Percentiles rank a stretch among this genome's conserved stretches.
These are phyloP conservation scores for Tetrahymena thermophila DNA, from an alignment of 73 alveolate genomes.

Conservation along the genomic window DNA sequence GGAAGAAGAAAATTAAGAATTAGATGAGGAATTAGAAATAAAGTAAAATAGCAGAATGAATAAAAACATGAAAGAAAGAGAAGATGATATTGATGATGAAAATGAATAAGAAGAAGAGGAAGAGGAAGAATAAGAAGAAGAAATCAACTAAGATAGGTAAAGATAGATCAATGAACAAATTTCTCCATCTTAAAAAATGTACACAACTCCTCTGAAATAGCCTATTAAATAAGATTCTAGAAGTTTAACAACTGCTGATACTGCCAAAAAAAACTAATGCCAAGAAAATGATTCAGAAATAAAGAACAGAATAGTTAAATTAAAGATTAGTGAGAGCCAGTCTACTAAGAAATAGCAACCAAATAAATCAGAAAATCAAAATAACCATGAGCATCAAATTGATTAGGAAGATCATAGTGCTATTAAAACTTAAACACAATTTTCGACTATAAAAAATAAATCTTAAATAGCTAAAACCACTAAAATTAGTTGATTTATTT, in stretches of 20 bases:
- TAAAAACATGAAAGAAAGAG: neutral
- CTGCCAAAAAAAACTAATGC: neutral
- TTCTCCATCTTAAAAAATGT: neutral
- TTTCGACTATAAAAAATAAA: neutral
- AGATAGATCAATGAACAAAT: neutral
- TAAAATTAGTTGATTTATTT: neutral
- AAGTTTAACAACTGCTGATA: neutral
- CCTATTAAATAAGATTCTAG: neutral
- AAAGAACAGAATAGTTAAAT: neutral
- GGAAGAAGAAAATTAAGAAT: neutral
- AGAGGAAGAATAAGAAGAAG: neutral
- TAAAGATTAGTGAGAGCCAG: neutral
- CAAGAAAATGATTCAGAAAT: neutral
- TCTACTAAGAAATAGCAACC: neutral
- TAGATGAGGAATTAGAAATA: neutral
- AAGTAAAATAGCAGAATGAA: neutral
- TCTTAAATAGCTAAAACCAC: neutral
- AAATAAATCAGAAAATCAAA: neutral
- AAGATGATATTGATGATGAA: neutral
- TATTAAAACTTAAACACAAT: neutral
- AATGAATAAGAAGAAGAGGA: neutral
- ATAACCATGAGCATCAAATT: neutral
- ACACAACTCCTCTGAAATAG: neutral
- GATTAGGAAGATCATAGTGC: neutral
- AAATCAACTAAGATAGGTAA: neutral